These are phyloP conservation scores for Wickerhamomyces bovis DNA, from an alignment of 805 yeast species.

Conservation along the genomic window DNA sequence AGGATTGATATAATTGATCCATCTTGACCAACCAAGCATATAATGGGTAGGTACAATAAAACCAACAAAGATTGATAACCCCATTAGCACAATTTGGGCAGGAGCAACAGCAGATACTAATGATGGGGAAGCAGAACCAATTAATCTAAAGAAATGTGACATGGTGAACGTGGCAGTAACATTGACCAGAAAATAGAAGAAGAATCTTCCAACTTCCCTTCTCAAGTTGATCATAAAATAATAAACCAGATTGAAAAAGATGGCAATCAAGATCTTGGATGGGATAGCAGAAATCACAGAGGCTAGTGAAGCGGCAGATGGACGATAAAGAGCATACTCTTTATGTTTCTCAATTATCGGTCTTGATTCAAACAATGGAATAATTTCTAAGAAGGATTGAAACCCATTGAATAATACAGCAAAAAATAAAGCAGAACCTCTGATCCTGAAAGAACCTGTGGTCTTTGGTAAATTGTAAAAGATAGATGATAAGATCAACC, in stretches of 20 bases:
- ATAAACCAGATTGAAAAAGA: conserved; percentile 39
- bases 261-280: conserved; percentile 40
- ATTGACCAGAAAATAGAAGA: conserved; percentile 39
- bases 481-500: conserved; percentile 46
- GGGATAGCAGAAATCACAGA: conserved; percentile 57
- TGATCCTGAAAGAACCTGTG: conserved; percentile 41
- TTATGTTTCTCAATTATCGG: conserved; percentile 66
- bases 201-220: conserved; percentile 45
- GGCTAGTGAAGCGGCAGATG: conserved; percentile 67
- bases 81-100: conserved; percentile 39
- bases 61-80: conserved; percentile 44
- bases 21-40: conserved; percentile 57
- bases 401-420: conserved; percentile 56
- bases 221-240: conserved; percentile 53
- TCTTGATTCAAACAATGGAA: conserved; percentile 45
- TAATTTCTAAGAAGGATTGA: conserved; percentile 50
- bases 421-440: conserved; percentile 59
- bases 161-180: conserved; percentile 38
- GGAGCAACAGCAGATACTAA: conserved; percentile 50
- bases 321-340: conserved; percentile 62
- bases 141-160: conserved; percentile 46
- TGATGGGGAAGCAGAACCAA: conserved; percentile 40
- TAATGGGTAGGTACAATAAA: conserved; percentile 47
- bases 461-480: conserved; percentile 39
- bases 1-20: conserved; percentile 54